These are phyloP conservation scores for Tricholomella constricta DNA, from an alignment of 768 basidiomycete genomes.

Conservation along the genomic window DNA sequence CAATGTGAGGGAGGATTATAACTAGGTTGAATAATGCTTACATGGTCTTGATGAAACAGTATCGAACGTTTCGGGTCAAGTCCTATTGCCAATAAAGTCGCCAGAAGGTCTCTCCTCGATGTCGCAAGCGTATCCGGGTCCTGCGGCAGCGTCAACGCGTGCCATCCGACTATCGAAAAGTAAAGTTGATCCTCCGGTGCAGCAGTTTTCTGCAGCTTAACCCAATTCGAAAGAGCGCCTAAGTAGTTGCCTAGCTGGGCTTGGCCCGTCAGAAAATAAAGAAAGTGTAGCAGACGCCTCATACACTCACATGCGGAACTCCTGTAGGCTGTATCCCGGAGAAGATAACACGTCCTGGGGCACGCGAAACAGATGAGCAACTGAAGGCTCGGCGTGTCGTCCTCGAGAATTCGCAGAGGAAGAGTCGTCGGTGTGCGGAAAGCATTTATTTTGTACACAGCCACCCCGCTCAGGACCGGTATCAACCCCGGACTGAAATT, in stretches of 20 bases:
- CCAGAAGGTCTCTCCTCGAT: constrained; percentile 77
- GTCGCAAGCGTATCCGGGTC: constrained; percentile 61
- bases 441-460: constrained; percentile 24
- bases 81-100: constrained; percentile 82
- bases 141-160: constrained; percentile 92
- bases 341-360: constrained; percentile 54
- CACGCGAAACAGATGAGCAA: constrained; percentile 1
- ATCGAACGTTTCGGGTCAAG: constrained; percentile 74
- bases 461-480: constrained; percentile 14
- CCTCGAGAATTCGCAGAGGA: constrained; percentile 15
- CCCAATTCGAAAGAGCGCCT: constrained; percentile 90
- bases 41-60: constrained; percentile 90
- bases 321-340: constrained; percentile 96
- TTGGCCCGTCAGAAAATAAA: constrained; percentile 11
- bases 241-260: constrained; percentile 91
- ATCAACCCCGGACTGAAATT: not conserved
- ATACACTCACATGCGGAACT: constrained; percentile 74
- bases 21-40: constrained; percentile 37
- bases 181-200: constrained; percentile 62
- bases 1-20: not conserved
- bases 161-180: constrained; percentile 92
- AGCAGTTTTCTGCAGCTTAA: constrained; percentile 68
- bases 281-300: not conserved
- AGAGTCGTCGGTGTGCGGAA: constrained; percentile 16
- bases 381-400: constrained; percentile 22